Evolutionary conservation across 2,329 filamentous ascomycete species (phyloP).

Genomic region (Penicillium sp.): DNA sequence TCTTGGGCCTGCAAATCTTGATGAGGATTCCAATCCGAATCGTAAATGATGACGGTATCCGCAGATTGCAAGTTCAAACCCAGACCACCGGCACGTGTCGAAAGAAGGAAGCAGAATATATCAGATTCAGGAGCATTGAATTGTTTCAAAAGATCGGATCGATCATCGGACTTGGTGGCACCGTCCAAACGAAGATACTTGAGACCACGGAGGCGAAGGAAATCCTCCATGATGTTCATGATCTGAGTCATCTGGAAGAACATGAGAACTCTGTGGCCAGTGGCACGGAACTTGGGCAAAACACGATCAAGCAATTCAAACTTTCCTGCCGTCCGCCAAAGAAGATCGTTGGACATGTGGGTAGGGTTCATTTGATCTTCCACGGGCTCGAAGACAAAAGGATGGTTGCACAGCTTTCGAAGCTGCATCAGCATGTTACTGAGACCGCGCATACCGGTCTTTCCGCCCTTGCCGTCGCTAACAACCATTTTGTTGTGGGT

Average conservation of each 20-base stretch:
- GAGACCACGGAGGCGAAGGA: conserved; percentile 79
- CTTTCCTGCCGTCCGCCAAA: conserved; percentile 96
- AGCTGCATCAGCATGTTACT: conserved; percentile 99
- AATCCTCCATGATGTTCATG: conserved; percentile 99
- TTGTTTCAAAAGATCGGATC: conserved; percentile 82
- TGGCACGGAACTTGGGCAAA: conserved; percentile 87
- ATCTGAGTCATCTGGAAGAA: conserved; percentile 99
- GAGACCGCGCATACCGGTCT: conserved; percentile 88
- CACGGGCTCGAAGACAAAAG: conserved; percentile 97
- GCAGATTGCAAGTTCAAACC: conserved; percentile 97
- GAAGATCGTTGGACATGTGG: conserved; percentile 83
- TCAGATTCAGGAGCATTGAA: conserved; percentile 91
- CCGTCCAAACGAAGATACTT: conserved; percentile 92
- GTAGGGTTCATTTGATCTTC: conserved; percentile 97
- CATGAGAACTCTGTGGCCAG: conserved; percentile 95
- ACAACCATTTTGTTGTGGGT: conserved; percentile 94
- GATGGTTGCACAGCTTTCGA: conserved; percentile 97
- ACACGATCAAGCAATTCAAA: conserved; percentile 94
- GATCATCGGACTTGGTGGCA: conserved; percentile 96
- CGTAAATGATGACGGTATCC: conserved; percentile 99
- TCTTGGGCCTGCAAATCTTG: conserved; percentile 99
- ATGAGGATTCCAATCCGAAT: conserved; percentile 99
- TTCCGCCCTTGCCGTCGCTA: conserved; percentile 92
- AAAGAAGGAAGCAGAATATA: conserved; percentile 99
- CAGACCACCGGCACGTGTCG: conserved; percentile 95